A percentile compares a stretch with the other conserved stretches of the same genome.
These are phyloP conservation scores for Dalbergia cochinchinensis DNA, from an alignment of 306 rosid species.

Conservation along the genomic window DNA sequence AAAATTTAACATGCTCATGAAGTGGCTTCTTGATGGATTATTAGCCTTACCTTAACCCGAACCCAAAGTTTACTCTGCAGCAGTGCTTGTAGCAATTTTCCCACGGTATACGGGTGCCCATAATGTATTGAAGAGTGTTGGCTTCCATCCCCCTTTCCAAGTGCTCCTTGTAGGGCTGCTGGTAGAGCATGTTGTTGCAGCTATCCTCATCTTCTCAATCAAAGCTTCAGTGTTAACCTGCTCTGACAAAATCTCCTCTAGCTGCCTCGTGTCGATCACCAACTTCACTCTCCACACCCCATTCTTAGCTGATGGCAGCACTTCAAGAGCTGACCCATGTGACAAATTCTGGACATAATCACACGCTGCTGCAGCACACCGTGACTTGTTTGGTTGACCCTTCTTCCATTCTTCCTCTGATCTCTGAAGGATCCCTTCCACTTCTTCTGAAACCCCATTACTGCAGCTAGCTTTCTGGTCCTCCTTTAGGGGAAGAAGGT, in stretches of 20 bases:
- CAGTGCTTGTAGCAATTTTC: constrained; percentile 11
- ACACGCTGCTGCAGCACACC: constrained; percentile 34
- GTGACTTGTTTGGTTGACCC: constrained; percentile 15
- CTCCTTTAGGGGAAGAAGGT: constrained; percentile 65
- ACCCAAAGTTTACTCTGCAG: constrained; percentile 19
- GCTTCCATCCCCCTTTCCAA: constrained; percentile 61
- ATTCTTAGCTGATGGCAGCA: constrained; percentile 62
- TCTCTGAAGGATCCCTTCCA: constrained; percentile 18
- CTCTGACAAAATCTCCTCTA: constrained; percentile 70
- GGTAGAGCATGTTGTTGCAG: constrained; percentile 57
- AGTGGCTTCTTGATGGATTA: constrained; percentile 2
- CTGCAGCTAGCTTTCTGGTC: neutral
- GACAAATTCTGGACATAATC: constrained; percentile 59
- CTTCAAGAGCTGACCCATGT: constrained; percentile 60
- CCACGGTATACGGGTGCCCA: constrained; percentile 12
- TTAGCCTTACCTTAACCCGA: constrained; percentile 23
- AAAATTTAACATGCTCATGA: constrained; percentile 40
- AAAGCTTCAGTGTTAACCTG: constrained; percentile 70
- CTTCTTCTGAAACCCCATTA: constrained; percentile 24
- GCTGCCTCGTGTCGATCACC: constrained; percentile 66
- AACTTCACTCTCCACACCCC: constrained; percentile 76
- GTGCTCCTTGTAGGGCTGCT: constrained; percentile 52
- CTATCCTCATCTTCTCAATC: constrained; percentile 78
- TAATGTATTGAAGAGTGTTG: constrained; percentile 41
- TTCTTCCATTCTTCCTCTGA: constrained; percentile 34